These are phyloP conservation scores for Raphidocelis subcapitata DNA, from an alignment of 139 green algal genomes.

Conservation along the genomic window DNA sequence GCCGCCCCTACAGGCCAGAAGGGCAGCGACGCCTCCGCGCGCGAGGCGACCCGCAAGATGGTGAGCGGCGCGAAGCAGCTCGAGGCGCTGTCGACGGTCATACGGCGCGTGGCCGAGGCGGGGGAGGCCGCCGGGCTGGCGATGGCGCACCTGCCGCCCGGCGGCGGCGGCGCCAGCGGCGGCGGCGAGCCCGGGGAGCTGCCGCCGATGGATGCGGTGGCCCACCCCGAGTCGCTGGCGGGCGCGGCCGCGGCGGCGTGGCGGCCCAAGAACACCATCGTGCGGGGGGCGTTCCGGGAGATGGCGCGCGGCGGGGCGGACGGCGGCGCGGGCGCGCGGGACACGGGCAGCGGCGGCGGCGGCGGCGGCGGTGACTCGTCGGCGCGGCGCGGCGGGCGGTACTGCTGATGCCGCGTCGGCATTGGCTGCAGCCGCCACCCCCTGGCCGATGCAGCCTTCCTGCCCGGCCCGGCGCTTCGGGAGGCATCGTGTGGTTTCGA, in stretches of 20 bases:
- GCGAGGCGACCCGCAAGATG: conserved; percentile 64
- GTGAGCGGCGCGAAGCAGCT: conserved; percentile 52
- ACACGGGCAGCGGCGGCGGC: not conserved
- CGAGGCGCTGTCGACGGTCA: conserved; percentile 42
- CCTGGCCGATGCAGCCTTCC: too few relatives aligned
- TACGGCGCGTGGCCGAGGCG: conserved; percentile 29
- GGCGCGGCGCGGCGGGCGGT: too few relatives aligned
- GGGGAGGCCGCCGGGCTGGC: conserved; percentile 15
- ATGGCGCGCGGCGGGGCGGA: conserved; percentile 4
- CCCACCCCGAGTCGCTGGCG: not conserved
- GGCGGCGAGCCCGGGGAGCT: conserved; percentile 13
- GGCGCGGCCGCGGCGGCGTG: conserved; percentile 10
- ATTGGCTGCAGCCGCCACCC: too few relatives aligned
- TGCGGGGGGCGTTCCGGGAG: conserved; percentile 39
- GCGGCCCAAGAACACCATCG: conserved; percentile 53
- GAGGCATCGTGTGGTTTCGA: too few relatives aligned
- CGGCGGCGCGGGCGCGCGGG: not conserved
- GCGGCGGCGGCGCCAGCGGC: conserved; percentile 23
- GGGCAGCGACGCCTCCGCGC: conserved; percentile 66
- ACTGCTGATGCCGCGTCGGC: not conserved
- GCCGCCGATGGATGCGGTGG: not conserved
- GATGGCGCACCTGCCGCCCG: not conserved
- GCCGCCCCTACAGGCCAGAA: conserved; percentile 54
- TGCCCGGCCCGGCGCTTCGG: too few relatives aligned
- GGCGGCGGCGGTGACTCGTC: not conserved